Base-by-base conservation (phyloP, 495 filamentous ascomycete species). In the Penicillium daleae region DNA sequence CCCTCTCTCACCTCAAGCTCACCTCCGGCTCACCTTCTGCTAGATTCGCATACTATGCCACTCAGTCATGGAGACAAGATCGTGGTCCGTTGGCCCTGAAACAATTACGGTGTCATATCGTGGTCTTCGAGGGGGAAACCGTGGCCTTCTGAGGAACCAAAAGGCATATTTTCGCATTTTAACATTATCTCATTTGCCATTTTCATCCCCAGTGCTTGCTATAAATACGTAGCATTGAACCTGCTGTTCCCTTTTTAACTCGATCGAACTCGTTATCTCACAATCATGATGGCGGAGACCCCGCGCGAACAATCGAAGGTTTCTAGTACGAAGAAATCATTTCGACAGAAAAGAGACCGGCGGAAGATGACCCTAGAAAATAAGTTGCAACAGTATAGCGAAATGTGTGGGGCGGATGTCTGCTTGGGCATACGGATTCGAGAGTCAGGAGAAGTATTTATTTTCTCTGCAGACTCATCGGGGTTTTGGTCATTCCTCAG, bases 371-470 rank as follows among this genome's bases (percentile, higher is more conserved):
- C n/a, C n/a, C n/a, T n/a, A n/a, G n/a, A n/a, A 44, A 62, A 56
- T 40, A 66, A 66, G 33, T 27, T 48, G 24, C n/a, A 37, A 13
- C 26, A 66, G 48, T 62, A 62, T 40, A 59, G 64, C 55, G 59
- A 62, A 15, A 48, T 66, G 6, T 66, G 51, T 54, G 40, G 57
- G 13, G 52, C 60, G 42, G 49, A 66, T 52, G 48, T 63, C 22
- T 66, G 42, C 53, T 31, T 66, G 4, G 56, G 60, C 42, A 63
- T 66, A 27, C 50, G 56, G 12, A 55, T 66, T 56, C 39, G 52
- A 57, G 60, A 66, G 27, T 56, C 56, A 24, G 64, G 64, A 15
- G 19, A 60, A n/a, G 64, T 66, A 2, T 62, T n/a, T n/a, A n/a
- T n/a, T n/a, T n/a, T n/a, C n/a, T n/a, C n/a, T n/a, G n/a, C n/a